A percentile compares a stretch with the other conserved stretches of the same genome.
These are phyloP conservation scores for Hymenoscyphus fraxineus DNA, from an alignment of 2,329 filamentous ascomycete genomes.

Conservation along the genomic window DNA sequence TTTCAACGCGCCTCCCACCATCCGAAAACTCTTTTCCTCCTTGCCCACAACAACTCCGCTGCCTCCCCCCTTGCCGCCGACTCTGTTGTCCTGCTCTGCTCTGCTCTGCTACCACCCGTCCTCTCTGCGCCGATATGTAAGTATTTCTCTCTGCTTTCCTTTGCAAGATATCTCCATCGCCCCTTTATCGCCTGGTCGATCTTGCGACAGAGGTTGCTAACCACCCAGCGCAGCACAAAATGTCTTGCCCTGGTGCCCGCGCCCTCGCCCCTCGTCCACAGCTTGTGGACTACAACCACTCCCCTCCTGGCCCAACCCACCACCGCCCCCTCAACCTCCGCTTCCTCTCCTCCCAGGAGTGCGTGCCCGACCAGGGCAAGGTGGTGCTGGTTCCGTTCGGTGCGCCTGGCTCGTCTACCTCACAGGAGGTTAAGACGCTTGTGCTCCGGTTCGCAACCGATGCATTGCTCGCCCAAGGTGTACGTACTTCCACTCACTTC, in stretches of 20 bases:
- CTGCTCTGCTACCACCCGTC: neutral
- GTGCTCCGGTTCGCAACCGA: neutral
- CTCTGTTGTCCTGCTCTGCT: neutral
- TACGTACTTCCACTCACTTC: neutral
- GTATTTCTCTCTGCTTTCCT: neutral
- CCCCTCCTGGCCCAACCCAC: neutral
- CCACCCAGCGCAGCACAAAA: too few species aligned
- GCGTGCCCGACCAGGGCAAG: neutral
- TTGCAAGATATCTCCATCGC: neutral
- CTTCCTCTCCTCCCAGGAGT: neutral
- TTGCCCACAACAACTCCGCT: neutral
- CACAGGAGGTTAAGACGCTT: neutral
- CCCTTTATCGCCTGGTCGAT: too few species aligned
- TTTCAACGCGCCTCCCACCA: neutral
- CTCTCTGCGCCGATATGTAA: neutral
- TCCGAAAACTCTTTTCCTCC: neutral
- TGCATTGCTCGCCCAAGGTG: neutral
- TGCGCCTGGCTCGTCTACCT: neutral
- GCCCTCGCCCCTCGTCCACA: too few species aligned
- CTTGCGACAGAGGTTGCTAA: too few species aligned
- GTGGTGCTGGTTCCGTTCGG: neutral
- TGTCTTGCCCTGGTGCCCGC: too few species aligned
- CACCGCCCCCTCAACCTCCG: neutral
- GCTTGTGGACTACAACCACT: too few species aligned
- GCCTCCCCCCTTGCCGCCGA: neutral